Evolutionary conservation across 257 asterid species (phyloP).

Genomic region (Capsicum pubescens): DNA sequence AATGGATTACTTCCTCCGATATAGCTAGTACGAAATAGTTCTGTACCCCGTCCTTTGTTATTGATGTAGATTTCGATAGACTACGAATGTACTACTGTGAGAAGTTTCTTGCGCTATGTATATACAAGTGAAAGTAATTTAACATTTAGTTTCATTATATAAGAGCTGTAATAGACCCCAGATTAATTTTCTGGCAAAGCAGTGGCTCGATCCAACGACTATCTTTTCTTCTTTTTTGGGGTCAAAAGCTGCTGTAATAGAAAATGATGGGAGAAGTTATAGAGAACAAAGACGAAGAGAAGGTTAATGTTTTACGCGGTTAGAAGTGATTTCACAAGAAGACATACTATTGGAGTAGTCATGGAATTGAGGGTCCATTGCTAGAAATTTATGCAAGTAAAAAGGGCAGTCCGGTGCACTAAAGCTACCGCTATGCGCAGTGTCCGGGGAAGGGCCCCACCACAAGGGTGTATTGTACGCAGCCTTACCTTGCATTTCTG

Average conservation of each 20-base stretch:
- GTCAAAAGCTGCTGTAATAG: too few relatives aligned
- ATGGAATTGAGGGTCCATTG: not conserved
- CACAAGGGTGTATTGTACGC: too few relatives aligned
- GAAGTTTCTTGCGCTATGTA: not conserved
- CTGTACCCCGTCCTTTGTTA: not conserved
- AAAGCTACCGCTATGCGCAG: too few relatives aligned
- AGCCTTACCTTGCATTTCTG: too few relatives aligned
- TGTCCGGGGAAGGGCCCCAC: too few relatives aligned
- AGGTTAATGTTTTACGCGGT: too few relatives aligned
- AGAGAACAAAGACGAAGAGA: not conserved
- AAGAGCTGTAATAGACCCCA: not conserved
- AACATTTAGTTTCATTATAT: not conserved
- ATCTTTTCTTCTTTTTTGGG: too few relatives aligned
- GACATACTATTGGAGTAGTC: not conserved
- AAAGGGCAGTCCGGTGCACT: too few relatives aligned
- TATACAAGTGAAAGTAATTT: not conserved
- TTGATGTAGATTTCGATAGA: not conserved
- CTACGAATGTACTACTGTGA: not conserved
- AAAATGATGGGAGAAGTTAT: not conserved
- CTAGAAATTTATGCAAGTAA: too few relatives aligned
- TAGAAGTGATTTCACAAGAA: too few relatives aligned
- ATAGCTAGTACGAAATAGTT: not conserved
- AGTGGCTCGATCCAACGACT: not conserved
- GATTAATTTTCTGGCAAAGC: not conserved
- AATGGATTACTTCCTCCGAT: constrained; percentile 20